phyloP scores from a whole-genome alignment of 345 rosid genomes.

The Lepidium sativum region DNA sequence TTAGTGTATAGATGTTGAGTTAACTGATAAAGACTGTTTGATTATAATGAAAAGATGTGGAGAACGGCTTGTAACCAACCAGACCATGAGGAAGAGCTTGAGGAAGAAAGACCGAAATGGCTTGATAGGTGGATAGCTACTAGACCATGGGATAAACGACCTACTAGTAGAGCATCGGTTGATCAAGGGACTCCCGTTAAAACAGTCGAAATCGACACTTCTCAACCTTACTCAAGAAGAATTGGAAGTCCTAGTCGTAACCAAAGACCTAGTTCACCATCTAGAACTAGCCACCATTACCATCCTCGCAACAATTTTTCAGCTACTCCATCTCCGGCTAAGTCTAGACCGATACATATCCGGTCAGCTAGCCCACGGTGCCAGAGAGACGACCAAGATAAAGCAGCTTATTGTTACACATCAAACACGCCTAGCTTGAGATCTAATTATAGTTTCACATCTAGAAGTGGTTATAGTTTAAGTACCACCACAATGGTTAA shows the following conservation, averaged over 20 bases:
- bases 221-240: conserved; percentile 47
- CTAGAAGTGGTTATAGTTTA: conserved; percentile 32
- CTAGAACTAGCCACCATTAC: conserved; percentile 46
- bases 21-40: not conserved
- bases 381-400: conserved; percentile 26
- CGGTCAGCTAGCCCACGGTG: conserved; percentile 68
- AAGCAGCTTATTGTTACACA: conserved; percentile 27
- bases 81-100: conserved; percentile 39
- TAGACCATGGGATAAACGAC: conserved; percentile 54
- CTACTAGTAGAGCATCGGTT: conserved; percentile 50
- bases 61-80: conserved; percentile 49
- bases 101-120: conserved; percentile 55
- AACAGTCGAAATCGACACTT: conserved; percentile 66
- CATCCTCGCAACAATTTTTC: conserved; percentile 30
- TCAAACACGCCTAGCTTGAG: conserved; percentile 79
- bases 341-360: conserved; percentile 52
- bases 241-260: conserved; percentile 36
- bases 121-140: conserved; percentile 51
- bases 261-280: conserved; percentile 58
- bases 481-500: conserved; percentile 25
- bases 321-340: conserved; percentile 65
- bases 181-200: conserved; percentile 52
- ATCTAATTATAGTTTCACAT: conserved; percentile 50
- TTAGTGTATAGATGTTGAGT: not conserved
- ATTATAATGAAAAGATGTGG: conserved; percentile 27